Evolutionary conservation across 129 eudicot genomes (phyloP).

Genomic region (Sambucus nigra): DNA sequence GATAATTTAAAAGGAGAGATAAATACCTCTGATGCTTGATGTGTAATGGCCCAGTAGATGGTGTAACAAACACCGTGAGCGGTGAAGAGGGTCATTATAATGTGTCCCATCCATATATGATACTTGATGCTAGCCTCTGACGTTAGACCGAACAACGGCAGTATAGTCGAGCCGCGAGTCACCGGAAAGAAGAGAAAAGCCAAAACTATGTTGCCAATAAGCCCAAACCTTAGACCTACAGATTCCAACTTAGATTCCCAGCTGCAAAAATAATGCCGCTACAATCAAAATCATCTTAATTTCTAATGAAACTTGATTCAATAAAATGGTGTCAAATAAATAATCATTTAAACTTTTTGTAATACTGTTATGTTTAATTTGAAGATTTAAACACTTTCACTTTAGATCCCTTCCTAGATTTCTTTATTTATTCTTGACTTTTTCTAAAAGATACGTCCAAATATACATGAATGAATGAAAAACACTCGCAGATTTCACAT

Average conservation of each 20-base stretch:
- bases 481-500: too few relatives aligned
- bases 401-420: too few relatives aligned
- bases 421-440: too few relatives aligned
- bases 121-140: conserved; percentile 79
- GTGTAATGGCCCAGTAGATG: conserved; percentile 47
- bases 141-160: conserved; percentile 56
- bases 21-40: conserved; percentile 50
- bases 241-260: conserved; percentile 59
- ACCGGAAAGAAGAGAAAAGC: conserved; percentile 75
- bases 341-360: too few relatives aligned
- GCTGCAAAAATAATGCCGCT: conserved; percentile 20
- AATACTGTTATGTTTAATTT: too few relatives aligned
- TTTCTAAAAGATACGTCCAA: too few relatives aligned
- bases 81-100: conserved; percentile 55
- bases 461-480: too few relatives aligned
- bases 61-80: conserved; percentile 73
- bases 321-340: too few relatives aligned
- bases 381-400: too few relatives aligned
- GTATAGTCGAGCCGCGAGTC: conserved; percentile 66
- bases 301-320: too few relatives aligned
- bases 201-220: conserved; percentile 54
- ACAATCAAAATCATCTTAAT: too few relatives aligned
- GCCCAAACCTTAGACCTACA: conserved; percentile 50
- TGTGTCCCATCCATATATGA: conserved; percentile 85
- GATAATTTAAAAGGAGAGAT: background rate